Conservation (phyloP, 352 stramenopile genomes). For the Globisporangium lucens region DNA sequence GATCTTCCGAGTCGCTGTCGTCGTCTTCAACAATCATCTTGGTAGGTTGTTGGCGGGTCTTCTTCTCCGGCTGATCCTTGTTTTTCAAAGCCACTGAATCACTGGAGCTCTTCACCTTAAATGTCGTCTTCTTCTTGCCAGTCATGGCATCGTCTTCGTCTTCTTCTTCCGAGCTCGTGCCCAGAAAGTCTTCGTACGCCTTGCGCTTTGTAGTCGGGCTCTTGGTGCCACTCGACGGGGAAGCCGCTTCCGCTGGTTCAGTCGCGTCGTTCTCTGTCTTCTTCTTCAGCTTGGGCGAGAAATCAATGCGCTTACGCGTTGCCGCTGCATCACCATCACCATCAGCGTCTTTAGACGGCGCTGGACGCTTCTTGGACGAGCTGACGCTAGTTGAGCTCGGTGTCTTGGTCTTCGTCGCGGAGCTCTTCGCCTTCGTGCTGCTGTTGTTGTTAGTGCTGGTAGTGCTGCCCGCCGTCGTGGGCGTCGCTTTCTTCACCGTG, state of each 20-base stretch:
- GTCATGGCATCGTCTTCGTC: constrained; percentile 20
- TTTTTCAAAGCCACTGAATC: constrained; percentile 29
- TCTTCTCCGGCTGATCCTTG: constrained; percentile 23
- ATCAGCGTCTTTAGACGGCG: background rate
- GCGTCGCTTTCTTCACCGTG: constrained; percentile 33
- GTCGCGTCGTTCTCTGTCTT: constrained; percentile 12
- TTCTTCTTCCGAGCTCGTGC: constrained; percentile 70
- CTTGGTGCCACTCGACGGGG: background rate
- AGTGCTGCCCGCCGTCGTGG: constrained; percentile 5
- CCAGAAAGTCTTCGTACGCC: constrained; percentile 68
- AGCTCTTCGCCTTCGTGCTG: constrained; percentile 9
- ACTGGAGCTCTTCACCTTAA: background rate
- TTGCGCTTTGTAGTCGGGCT: constrained; percentile 37
- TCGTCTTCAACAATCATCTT: constrained; percentile 79
- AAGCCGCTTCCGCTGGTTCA: background rate
- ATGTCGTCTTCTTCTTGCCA: constrained; percentile 18
- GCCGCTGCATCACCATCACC: constrained; percentile 15
- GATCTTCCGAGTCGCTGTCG: constrained; percentile 68
- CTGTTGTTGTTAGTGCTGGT: constrained; percentile 6
- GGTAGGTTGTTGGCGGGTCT: background rate
- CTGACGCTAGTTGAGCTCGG: background rate
- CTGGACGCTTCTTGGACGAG: constrained; percentile 9
- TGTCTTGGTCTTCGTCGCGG: constrained; percentile 7
- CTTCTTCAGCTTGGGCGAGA: constrained; percentile 48
- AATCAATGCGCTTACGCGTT: constrained; percentile 67